Evolutionary conservation across 495 filamentous ascomycete genomes (phyloP).

Genomic region (Penicillium ochrochloron): DNA sequence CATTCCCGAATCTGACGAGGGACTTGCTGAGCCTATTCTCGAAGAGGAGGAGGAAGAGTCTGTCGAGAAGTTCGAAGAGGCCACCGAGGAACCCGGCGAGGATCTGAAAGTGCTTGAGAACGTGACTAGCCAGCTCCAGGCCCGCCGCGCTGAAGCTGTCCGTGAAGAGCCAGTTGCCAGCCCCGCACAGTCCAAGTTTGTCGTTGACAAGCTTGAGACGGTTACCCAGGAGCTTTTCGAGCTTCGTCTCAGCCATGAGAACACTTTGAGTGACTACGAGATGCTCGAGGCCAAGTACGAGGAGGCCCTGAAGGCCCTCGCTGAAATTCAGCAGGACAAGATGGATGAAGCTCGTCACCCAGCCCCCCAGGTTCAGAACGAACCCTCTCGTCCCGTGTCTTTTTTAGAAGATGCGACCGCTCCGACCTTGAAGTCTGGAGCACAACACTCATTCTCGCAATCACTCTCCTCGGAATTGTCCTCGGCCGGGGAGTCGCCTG

Average conservation of each 20-base stretch:
- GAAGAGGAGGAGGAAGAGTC: conserved; percentile 50
- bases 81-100: conserved; percentile 16
- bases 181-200: conserved; percentile 80
- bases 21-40: conserved; percentile 54
- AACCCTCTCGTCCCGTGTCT: conserved; percentile 74
- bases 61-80: conserved; percentile 21
- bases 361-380: conserved; percentile 49
- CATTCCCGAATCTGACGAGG: conserved; percentile 61
- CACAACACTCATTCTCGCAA: conserved; percentile 84
- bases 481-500: conserved; percentile 83
- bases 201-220: conserved; percentile 90
- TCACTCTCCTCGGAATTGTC: conserved; percentile 97
- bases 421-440: conserved; percentile 71
- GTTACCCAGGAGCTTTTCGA: conserved; percentile 93
- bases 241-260: conserved; percentile 87
- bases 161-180: conserved; percentile 54
- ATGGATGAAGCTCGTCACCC: conserved; percentile 81
- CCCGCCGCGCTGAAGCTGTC: conserved; percentile 26
- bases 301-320: conserved; percentile 78
- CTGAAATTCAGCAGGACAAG: conserved; percentile 77
- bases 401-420: conserved; percentile 81
- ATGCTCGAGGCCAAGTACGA: conserved; percentile 88
- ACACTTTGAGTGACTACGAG: conserved; percentile 79
- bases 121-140: conserved; percentile 36
- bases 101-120: conserved; percentile 43